phyloP scores from a whole-genome alignment of 495 filamentous ascomycete genomes.

The Lasiosphaeria ovina region DNA sequence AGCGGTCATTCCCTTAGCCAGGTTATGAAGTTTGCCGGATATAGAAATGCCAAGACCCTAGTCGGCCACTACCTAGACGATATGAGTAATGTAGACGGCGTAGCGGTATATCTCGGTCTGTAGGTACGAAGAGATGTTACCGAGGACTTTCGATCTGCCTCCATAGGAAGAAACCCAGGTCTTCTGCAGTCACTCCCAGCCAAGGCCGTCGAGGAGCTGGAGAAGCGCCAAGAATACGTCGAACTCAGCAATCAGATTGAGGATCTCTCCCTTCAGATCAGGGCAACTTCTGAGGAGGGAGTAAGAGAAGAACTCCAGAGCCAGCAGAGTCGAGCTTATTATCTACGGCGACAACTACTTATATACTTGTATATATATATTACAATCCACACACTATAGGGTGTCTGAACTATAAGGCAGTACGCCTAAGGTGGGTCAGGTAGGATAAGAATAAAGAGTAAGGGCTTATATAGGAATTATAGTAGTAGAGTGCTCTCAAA shows the following conservation, averaged over 20 bases:
- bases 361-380: too few relatives aligned
- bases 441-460: too few relatives aligned
- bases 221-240: slow-evolving; percentile 7
- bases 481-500: too few relatives aligned
- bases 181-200: slow-evolving; percentile 12
- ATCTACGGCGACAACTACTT: not conserved
- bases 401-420: too few relatives aligned
- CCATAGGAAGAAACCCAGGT: slow-evolving; percentile 11
- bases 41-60: slow-evolving; percentile 4
- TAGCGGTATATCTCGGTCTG: slow-evolving; percentile 4
- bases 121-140: slow-evolving; percentile 8
- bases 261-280: not conserved
- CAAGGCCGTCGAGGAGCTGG: slow-evolving; percentile 5
- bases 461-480: too few relatives aligned
- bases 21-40: slow-evolving; percentile 1
- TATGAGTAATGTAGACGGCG: slow-evolving; percentile 8
- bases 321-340: not conserved
- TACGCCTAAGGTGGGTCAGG: too few relatives aligned
- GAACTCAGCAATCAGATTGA: slow-evolving; percentile 1
- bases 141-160: slow-evolving; percentile 12
- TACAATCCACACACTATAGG: too few relatives aligned
- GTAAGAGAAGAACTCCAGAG: not conserved
- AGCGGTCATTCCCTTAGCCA: slow-evolving; percentile 1
- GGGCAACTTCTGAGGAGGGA: not conserved
- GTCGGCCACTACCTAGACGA: slow-evolving; percentile 5